These are phyloP conservation scores for Claviceps fusiformis DNA, from an alignment of 2,329 filamentous ascomycete species.

Conservation along the genomic window DNA sequence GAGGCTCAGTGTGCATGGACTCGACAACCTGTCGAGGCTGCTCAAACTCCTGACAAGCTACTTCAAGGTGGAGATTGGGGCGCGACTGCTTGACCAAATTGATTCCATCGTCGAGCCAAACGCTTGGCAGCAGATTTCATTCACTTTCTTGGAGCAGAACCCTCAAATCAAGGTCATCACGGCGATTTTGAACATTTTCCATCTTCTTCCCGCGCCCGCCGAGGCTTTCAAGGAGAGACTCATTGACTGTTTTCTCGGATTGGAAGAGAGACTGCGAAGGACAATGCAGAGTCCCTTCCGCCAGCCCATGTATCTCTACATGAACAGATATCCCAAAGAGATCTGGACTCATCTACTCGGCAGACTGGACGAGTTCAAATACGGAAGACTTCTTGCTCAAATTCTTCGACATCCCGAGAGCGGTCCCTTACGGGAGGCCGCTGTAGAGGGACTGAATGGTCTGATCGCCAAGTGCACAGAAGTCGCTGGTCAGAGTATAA, in stretches of 20 bases:
- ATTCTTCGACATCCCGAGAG: conserved; percentile 66
- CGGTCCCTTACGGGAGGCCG: conserved; percentile 57
- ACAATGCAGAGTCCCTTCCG: conserved; percentile 90
- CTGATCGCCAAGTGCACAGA: conserved; percentile 58
- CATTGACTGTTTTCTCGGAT: conserved; percentile 76
- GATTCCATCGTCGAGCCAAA: conserved; percentile 74
- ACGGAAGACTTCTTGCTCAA: conserved; percentile 84
- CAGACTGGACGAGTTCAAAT: conserved; percentile 70
- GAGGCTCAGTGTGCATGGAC: conserved; percentile 71
- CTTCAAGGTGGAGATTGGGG: conserved; percentile 97
- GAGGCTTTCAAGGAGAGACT: conserved; percentile 83
- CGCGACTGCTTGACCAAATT: conserved; percentile 84
- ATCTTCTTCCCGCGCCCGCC: conserved; percentile 81
- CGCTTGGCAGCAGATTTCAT: conserved; percentile 78
- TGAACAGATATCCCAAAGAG: conserved; percentile 86
- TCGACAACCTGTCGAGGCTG: conserved; percentile 82
- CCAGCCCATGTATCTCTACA: conserved; percentile 76
- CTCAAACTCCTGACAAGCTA: conserved; percentile 90
- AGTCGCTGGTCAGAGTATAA: conserved; percentile 42
- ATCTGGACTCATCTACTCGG: conserved; percentile 69
- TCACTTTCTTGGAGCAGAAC: conserved; percentile 88
- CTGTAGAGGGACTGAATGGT: conserved; percentile 58
- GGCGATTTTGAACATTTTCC: conserved; percentile 92
- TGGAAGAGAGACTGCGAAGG: conserved; percentile 72
- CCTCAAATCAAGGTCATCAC: conserved; percentile 88